Base-by-base conservation (phyloP, 768 basidiomycete genomes). In the Calocybe cyanea region DNA sequence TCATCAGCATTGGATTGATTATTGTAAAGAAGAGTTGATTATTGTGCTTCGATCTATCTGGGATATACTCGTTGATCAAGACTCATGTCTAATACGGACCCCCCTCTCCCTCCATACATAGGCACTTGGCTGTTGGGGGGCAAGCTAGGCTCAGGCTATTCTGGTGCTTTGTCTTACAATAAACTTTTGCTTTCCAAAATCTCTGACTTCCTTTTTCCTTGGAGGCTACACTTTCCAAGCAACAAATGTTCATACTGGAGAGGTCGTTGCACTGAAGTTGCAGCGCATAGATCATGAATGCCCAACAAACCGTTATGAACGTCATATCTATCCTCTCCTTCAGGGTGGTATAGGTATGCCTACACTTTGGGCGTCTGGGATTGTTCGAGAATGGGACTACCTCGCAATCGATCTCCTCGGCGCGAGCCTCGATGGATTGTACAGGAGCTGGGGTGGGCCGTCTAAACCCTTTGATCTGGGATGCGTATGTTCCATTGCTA, bases 391-490 rank as follows among this genome's bases (percentile, higher is more conserved):
- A 48, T 84, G 81, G 81, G 78, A 83, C 56, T 85, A 75, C 62
- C 79, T 90, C 33, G 87, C 78, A n/a, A 87, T 90, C 55, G 83
- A 83, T 61, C 66, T 90, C 11, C 75, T 90, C 10, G 87, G 87
- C 11, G 57, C 75, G 17, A 87, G 85, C 57, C 63, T 90, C 39
- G 85, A 89, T 53, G 76, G 57, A 34, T 63, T 89, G 43, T 77
- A 76, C 61, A 70, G 76, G 46, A 70, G 69, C 54, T 74, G 69
- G 46, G 79, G 77, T 11, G 57, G 57, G 13, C 52, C 50, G 31
- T 78, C 76, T 58, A 73, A 75, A 15, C 64, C 64, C 4, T 75
- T 89, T 71, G 85, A 87, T 63, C 57, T 89, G 11, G 72, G 87
- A 32, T 85, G 80, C 41, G 83, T 84, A 32, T 87, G 85, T 53